Conservation (phyloP, 768 basidiomycete species). For the Podaxis mareebaensis region DNA sequence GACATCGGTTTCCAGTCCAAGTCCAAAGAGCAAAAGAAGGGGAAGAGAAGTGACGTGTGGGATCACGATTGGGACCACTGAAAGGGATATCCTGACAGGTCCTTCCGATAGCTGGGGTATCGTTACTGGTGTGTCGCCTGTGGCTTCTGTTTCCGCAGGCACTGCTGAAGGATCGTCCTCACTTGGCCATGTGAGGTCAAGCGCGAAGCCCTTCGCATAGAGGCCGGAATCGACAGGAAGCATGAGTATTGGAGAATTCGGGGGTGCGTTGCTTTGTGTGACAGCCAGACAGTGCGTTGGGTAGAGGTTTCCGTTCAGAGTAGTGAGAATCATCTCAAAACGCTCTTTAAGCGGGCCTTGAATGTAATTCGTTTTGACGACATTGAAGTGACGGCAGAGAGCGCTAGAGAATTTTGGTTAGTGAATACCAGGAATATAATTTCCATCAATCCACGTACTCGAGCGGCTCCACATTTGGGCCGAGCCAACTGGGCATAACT, state of each 20-base stretch:
- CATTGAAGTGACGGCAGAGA: conserved; percentile 46
- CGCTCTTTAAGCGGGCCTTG: conserved; percentile 36
- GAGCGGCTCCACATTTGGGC: conserved; percentile 29
- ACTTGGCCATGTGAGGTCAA: conserved; percentile 30
- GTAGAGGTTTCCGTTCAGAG: conserved; percentile 39
- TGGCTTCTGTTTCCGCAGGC: conserved; percentile 31
- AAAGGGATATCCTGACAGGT: conserved; percentile 45
- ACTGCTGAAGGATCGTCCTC: conserved; percentile 19
- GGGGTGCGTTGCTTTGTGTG: conserved; percentile 30
- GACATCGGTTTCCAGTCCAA: conserved; percentile 50
- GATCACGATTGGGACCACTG: conserved; percentile 48
- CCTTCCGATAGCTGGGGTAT: conserved; percentile 26
- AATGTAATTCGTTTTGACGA: conserved; percentile 25
- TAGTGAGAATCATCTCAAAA: conserved; percentile 46
- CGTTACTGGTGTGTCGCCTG: conserved; percentile 34
- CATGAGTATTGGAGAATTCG: conserved; percentile 36
- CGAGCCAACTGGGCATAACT: conserved; percentile 34
- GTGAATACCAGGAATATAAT: background rate
- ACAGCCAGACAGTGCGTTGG: conserved; percentile 63
- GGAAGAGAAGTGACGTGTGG: conserved; percentile 58
- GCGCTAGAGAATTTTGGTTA: conserved; percentile 31
- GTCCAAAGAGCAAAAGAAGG: conserved; percentile 58
- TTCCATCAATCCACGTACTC: conserved; percentile 28
- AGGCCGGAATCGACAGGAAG: conserved; percentile 53
- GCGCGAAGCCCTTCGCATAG: conserved; percentile 40